These are phyloP conservation scores for Climacium dendroides DNA, from an alignment of 225 moss, liverwort and hornwort genomes.

Conservation along the genomic window DNA sequence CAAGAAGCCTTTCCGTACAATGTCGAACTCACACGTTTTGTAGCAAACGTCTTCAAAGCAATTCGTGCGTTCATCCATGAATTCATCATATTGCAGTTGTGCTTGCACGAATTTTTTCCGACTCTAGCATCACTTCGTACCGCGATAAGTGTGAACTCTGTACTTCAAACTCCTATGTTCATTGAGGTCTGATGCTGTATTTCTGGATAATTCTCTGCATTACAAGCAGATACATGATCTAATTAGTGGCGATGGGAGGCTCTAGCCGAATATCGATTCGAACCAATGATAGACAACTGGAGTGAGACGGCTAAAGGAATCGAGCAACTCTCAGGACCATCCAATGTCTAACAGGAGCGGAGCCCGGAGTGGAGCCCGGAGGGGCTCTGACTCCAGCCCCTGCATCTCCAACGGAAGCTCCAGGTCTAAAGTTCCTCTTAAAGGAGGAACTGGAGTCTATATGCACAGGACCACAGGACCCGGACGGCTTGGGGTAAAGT, in stretches of 20 bases:
- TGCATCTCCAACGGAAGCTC: constrained; percentile 54
- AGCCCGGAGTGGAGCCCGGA: constrained; percentile 36
- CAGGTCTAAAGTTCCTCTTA: constrained; percentile 35
- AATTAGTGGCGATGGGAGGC: constrained; percentile 3
- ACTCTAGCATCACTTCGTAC: background rate
- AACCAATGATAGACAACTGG: background rate
- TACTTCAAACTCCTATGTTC: background rate
- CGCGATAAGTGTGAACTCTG: background rate
- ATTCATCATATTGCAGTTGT: background rate
- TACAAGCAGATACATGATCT: background rate
- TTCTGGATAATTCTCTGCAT: background rate
- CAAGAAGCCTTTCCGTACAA: background rate
- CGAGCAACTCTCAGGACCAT: background rate
- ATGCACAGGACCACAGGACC: constrained; percentile 38
- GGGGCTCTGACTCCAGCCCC: constrained; percentile 49
- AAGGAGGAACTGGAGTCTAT: constrained; percentile 38
- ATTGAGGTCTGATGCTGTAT: background rate
- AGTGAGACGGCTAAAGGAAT: constrained; percentile 24
- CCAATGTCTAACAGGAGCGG: constrained; percentile 42
- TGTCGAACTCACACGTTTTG: background rate
- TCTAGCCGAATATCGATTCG: background rate
- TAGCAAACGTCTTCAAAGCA: background rate
- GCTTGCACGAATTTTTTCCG: background rate
- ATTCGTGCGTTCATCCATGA: background rate
- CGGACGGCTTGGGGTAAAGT: constrained; percentile 38